A percentile compares a stretch with the other conserved stretches of the same genome.
Evolutionary conservation across 768 basidiomycete genomes (phyloP).

Genomic region (Galerina sulciceps): DNA sequence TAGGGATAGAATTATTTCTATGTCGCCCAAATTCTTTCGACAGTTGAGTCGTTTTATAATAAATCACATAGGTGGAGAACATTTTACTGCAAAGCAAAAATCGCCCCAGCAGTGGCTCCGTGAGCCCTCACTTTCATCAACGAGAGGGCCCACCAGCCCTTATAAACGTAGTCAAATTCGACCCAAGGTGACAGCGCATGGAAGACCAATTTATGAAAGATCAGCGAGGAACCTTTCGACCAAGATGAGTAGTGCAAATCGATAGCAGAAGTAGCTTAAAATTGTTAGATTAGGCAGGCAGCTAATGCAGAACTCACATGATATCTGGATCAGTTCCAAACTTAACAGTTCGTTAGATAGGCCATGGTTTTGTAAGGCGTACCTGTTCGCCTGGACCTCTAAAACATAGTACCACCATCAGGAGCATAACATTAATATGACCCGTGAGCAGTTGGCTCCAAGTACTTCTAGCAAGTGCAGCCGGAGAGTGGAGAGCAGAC

Average conservation of each 20-base stretch:
- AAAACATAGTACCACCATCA: slow-evolving; percentile 42
- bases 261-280: slow-evolving; percentile 48
- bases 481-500: background rate
- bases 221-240: background rate
- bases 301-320: slow-evolving; percentile 15
- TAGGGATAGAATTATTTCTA: too few relatives aligned
- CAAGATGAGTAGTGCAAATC: slow-evolving; percentile 49
- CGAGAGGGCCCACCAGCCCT: too few relatives aligned
- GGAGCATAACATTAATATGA: slow-evolving; percentile 31
- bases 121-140: background rate
- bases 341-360: slow-evolving; percentile 4
- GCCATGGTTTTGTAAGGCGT: background rate
- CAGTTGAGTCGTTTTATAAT: too few relatives aligned
- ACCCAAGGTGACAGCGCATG: slow-evolving; percentile 62
- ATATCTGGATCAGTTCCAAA: slow-evolving; percentile 67
- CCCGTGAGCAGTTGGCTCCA: slow-evolving; percentile 29
- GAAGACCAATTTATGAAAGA: slow-evolving; percentile 62
- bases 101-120: background rate
- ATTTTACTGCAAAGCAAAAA: too few relatives aligned
- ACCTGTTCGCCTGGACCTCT: slow-evolving; percentile 51
- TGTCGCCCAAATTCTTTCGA: too few relatives aligned
- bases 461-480: background rate
- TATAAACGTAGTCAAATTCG: slow-evolving; percentile 14
- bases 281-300: background rate
- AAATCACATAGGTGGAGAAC: too few relatives aligned